phyloP scores from a whole-genome alignment of 2,329 filamentous ascomycete species.

The Scolecobasidium constrictum region DNA sequence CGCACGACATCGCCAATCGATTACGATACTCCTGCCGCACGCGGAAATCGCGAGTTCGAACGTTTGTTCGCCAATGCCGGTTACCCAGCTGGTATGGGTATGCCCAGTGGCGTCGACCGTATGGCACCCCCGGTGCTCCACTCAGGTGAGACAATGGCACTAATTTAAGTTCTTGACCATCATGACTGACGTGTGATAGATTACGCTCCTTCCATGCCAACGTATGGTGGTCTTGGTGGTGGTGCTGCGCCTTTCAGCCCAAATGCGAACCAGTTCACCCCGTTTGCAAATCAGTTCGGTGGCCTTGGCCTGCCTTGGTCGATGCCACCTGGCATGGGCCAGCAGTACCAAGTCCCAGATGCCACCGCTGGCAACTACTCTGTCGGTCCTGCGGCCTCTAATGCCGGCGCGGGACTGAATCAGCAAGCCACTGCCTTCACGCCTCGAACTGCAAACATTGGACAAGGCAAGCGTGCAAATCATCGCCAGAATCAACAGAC shows the following conservation, averaged over 20 bases:
- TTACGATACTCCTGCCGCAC: slow-evolving; percentile 4
- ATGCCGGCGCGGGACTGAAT: neutral
- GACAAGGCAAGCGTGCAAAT: neutral
- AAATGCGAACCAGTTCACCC: slow-evolving; percentile 1
- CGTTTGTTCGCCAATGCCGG: neutral
- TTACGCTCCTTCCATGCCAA: neutral
- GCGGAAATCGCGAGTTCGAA: slow-evolving; percentile 7
- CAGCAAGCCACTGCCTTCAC: slow-evolving; percentile 8
- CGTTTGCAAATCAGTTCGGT: slow-evolving; percentile 8
- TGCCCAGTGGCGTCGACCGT: neutral
- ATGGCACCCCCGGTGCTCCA: neutral
- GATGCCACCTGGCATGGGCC: neutral
- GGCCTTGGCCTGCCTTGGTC: neutral
- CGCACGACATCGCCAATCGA: slow-evolving; percentile 3
- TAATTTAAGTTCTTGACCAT: no score
- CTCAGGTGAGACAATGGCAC: no score
- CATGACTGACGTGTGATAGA: neutral
- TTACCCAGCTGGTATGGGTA: neutral
- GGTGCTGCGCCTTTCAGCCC: neutral
- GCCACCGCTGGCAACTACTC: slow-evolving; percentile 5
- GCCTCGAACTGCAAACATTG: neutral
- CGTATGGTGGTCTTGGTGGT: neutral
- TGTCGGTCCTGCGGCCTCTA: neutral
- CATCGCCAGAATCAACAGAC: neutral
- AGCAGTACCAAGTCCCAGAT: slow-evolving; percentile 2